phyloP scores from a whole-genome alignment of 805 yeast species.

The Schwanniomyces occidentalis region DNA sequence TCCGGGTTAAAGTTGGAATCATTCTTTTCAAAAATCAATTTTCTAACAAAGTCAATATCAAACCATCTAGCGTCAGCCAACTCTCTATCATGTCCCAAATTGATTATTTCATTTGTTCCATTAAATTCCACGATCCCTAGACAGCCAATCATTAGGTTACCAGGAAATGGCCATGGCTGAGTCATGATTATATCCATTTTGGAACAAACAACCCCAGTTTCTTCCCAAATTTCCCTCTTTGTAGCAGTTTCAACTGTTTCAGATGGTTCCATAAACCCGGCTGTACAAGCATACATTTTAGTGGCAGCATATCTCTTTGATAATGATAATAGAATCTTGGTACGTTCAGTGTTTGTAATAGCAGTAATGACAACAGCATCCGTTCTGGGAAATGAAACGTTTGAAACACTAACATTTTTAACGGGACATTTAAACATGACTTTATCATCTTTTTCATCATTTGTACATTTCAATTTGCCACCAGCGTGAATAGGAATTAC shows the following conservation, averaged over 20 bases:
- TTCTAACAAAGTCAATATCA: constrained; percentile 50
- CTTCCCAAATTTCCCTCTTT: constrained; percentile 91
- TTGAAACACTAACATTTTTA: constrained; percentile 51
- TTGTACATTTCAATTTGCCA: constrained; percentile 55
- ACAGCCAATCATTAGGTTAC: constrained; percentile 91
- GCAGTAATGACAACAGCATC: constrained; percentile 89
- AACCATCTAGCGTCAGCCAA: constrained; percentile 87
- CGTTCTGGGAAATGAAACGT: constrained; percentile 87
- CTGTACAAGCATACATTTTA: constrained; percentile 77
- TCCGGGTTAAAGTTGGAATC: constrained; percentile 30
- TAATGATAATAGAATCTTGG: constrained; percentile 69
- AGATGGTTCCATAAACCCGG: constrained; percentile 95
- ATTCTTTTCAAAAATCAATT: constrained; percentile 31
- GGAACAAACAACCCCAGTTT: constrained; percentile 74
- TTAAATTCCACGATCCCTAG: constrained; percentile 73
- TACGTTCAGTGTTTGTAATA: constrained; percentile 59
- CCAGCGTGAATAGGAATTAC: constrained; percentile 69
- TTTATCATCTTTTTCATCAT: constrained; percentile 13
- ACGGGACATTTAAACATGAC: constrained; percentile 36
- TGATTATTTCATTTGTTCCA: constrained; percentile 61
- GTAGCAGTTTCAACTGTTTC: constrained; percentile 90
- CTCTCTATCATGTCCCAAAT: constrained; percentile 83
- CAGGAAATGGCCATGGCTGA: constrained; percentile 99
- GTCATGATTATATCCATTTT: constrained; percentile 63
- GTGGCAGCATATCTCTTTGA: constrained; percentile 57